Evolutionary conservation across 2,329 filamentous ascomycete species (phyloP).

Genomic region (Cladorrhinum sp.): DNA sequence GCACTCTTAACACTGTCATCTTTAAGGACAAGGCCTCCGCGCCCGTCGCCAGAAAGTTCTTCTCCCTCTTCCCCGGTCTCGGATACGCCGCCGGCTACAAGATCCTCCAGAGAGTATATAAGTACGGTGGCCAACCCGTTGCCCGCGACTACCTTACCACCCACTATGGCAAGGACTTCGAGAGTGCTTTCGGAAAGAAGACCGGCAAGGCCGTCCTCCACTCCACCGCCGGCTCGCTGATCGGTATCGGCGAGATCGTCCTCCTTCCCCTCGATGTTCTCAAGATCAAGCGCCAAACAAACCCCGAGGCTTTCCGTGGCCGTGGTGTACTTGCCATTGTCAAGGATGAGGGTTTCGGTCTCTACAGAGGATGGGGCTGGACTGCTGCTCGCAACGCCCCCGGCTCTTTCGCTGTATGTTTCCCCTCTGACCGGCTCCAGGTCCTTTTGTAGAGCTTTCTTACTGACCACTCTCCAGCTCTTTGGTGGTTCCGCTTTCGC

Average conservation of each 20-base stretch:
- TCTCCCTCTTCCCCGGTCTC: slow-evolving; percentile 93
- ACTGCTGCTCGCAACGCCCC: slow-evolving; percentile 95
- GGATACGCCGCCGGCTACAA: slow-evolving; percentile 99
- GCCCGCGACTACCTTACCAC: slow-evolving; percentile 81
- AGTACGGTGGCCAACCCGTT: slow-evolving; percentile 96
- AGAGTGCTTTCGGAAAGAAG: slow-evolving; percentile 88
- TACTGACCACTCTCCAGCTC: slow-evolving; percentile 53
- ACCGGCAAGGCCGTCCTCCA: slow-evolving; percentile 98
- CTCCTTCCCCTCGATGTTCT: slow-evolving; percentile 92
- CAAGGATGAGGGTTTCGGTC: slow-evolving; percentile 86
- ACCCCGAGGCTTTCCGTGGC: slow-evolving; percentile 95
- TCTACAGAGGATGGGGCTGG: slow-evolving; percentile 97
- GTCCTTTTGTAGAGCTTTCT: neutral
- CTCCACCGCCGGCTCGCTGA: slow-evolving; percentile 85
- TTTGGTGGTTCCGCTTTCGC: slow-evolving; percentile 97
- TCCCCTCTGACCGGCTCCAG: neutral
- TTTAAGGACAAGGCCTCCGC: slow-evolving; percentile 86
- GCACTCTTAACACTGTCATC: slow-evolving; percentile 82
- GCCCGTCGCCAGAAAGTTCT: slow-evolving; percentile 71
- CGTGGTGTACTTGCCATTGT: slow-evolving; percentile 88
- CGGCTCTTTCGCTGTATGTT: slow-evolving; percentile 86
- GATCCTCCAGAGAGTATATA: slow-evolving; percentile 95
- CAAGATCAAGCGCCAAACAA: slow-evolving; percentile 99
- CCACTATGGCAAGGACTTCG: slow-evolving; percentile 81
- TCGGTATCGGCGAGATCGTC: slow-evolving; percentile 96